Conservation (phyloP, 352 stramenopile genomes). For the Plasmopara viticola region DNA sequence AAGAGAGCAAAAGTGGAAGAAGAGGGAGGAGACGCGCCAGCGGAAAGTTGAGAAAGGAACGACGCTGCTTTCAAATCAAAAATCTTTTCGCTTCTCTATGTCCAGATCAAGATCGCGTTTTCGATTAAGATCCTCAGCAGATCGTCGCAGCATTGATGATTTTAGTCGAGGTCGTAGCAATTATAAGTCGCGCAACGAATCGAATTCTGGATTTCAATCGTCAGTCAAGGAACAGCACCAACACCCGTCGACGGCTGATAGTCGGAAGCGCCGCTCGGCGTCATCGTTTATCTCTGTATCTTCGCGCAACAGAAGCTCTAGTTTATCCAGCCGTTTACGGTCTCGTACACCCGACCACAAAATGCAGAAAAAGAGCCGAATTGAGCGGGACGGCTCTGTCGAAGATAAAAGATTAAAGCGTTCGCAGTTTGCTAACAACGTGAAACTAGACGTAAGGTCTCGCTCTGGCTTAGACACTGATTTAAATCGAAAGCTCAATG, state of each 20-base stretch:
- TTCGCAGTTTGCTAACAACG: no score
- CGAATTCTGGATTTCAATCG: slow-evolving; percentile 11
- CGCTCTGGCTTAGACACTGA: no score
- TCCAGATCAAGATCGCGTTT: slow-evolving; percentile 16
- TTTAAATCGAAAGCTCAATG: no score
- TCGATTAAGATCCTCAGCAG: slow-evolving; percentile 10
- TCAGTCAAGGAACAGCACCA: slow-evolving; percentile 7
- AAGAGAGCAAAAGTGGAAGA: slow-evolving; percentile 41
- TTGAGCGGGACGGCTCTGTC: neutral
- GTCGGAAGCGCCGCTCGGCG: slow-evolving; percentile 21
- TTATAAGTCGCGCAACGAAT: slow-evolving; percentile 5
- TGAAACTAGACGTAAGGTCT: no score
- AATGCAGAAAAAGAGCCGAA: slow-evolving; percentile 2
- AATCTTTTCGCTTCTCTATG: slow-evolving; percentile 26
- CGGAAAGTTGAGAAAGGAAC: slow-evolving; percentile 32
- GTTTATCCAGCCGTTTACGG: slow-evolving; percentile 7
- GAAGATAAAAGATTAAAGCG: neutral
- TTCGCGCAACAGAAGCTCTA: slow-evolving; percentile 5
- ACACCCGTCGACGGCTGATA: slow-evolving; percentile 3
- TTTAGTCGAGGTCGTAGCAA: slow-evolving; percentile 13
- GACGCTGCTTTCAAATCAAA: slow-evolving; percentile 19
- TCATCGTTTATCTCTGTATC: slow-evolving; percentile 26
- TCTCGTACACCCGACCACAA: slow-evolving; percentile 21
- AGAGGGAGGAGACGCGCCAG: slow-evolving; percentile 36
- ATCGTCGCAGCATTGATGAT: slow-evolving; percentile 12